A percentile compares a stretch with the other conserved stretches of the same genome.
Evolutionary conservation across 1,284 basidiomycete genomes (phyloP).

Genomic region (Naganishia sp.): DNA sequence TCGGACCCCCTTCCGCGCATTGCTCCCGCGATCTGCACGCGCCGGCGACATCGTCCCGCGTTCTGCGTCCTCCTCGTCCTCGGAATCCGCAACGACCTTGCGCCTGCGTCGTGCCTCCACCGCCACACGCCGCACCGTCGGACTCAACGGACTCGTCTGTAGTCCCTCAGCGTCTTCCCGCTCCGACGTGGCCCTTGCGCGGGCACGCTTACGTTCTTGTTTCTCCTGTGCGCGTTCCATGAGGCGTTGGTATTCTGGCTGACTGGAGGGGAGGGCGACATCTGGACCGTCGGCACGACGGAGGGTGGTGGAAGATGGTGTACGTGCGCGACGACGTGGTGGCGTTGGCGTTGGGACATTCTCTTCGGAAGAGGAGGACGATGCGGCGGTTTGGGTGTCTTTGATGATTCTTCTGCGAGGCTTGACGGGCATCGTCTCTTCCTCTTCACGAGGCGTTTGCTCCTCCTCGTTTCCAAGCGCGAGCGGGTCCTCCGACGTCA

Average conservation of each 20-base stretch:
- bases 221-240: conserved; percentile 11
- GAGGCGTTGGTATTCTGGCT: conserved; percentile 20
- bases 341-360: background rate
- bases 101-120: background rate
- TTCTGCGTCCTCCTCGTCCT: background rate
- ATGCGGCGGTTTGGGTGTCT: background rate
- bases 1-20: background rate
- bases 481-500: conserved; percentile 9
- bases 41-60: background rate
- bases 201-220: conserved; percentile 1
- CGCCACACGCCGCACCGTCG: background rate
- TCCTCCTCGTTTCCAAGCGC: background rate
- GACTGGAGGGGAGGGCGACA: conserved; percentile 9
- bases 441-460: background rate
- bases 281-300: background rate
- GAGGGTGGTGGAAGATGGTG: background rate
- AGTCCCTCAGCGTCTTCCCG: background rate
- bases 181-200: background rate
- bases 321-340: background rate
- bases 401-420: conserved; percentile 3
- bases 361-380: background rate
- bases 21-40: background rate
- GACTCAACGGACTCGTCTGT: conserved; percentile 18
- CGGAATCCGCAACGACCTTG: conserved; percentile 8
- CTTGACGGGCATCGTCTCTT: conserved; percentile 8